A percentile compares a stretch with the other conserved stretches of the same genome.
phyloP scores from a whole-genome alignment of 495 filamentous ascomycete species.

The Lophium mytilinum region DNA sequence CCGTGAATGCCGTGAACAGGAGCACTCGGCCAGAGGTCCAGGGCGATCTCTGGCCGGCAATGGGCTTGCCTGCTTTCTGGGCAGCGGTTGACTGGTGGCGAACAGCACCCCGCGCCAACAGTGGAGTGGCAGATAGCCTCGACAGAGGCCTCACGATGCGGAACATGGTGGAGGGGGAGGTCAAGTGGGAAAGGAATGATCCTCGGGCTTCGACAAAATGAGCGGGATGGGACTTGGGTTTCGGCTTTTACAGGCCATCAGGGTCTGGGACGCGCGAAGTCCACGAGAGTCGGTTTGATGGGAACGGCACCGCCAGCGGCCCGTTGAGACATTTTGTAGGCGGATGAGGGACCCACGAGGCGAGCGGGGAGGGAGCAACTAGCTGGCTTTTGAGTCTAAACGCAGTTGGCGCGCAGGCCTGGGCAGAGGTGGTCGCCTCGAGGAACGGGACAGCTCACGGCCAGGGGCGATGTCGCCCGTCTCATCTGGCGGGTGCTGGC shows the following conservation, averaged over 20 bases:
- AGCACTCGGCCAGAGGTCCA: slow-evolving; percentile 33
- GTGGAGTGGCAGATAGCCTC: slow-evolving; percentile 16
- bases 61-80: slow-evolving; percentile 6
- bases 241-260: slow-evolving; percentile 17
- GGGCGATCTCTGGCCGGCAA: slow-evolving; percentile 19
- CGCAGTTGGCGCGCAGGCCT: slow-evolving; percentile 23
- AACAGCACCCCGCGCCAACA: slow-evolving; percentile 18
- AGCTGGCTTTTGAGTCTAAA: slow-evolving; percentile 24
- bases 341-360: slow-evolving; percentile 12
- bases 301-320: slow-evolving; percentile 3
- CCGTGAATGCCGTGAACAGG: slow-evolving; percentile 31
- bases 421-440: slow-evolving; percentile 7
- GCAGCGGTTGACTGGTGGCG: slow-evolving; percentile 17
- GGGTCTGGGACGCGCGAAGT: background rate
- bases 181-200: slow-evolving; percentile 5
- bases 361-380: slow-evolving; percentile 17
- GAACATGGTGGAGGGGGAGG: slow-evolving; percentile 13
- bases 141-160: slow-evolving; percentile 9
- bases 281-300: background rate
- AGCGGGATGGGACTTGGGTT: background rate
- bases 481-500: background rate
- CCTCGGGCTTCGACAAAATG: background rate
- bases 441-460: slow-evolving; percentile 19
- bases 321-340: slow-evolving; percentile 23
- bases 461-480: slow-evolving; percentile 11